phyloP scores from a whole-genome alignment of 352 stramenopile species.

The Hyphochytrium catenoides region DNA sequence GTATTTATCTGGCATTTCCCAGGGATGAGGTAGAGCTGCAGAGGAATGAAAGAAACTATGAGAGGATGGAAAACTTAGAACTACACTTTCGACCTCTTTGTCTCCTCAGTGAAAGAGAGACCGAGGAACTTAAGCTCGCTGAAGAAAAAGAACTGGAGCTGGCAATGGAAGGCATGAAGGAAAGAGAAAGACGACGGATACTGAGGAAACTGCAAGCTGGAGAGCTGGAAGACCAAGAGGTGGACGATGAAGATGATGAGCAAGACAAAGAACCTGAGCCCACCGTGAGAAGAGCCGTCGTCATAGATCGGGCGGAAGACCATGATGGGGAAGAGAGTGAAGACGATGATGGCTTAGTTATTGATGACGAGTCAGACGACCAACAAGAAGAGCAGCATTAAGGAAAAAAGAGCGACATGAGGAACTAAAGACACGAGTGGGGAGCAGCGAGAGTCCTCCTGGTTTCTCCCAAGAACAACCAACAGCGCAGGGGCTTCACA shows the following conservation, averaged over 20 bases:
- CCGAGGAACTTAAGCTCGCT: slow-evolving; percentile 12
- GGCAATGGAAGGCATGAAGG: slow-evolving; percentile 26
- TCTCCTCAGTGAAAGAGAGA: slow-evolving; percentile 20
- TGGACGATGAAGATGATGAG: slow-evolving; percentile 26
- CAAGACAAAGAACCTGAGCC: too few species aligned
- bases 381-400: too few species aligned
- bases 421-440: too few species aligned
- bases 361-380: slow-evolving; percentile 2
- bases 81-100: too few species aligned
- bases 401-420: too few species aligned
- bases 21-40: too few species aligned
- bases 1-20: neutral
- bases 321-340: slow-evolving; percentile 3
- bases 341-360: neutral
- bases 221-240: slow-evolving; percentile 18
- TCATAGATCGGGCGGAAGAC: neutral
- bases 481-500: too few species aligned
- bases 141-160: slow-evolving; percentile 13
- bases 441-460: too few species aligned
- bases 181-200: slow-evolving; percentile 40
- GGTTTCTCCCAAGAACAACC: too few species aligned
- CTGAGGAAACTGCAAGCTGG: slow-evolving; percentile 21
- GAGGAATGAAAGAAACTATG: neutral
- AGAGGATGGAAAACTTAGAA: too few species aligned
- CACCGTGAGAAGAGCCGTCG: too few species aligned